A percentile compares a stretch with the other conserved stretches of the same genome.
Conservation (phyloP, 495 filamentous ascomycete species). For the Apodospora peruviana region DNA sequence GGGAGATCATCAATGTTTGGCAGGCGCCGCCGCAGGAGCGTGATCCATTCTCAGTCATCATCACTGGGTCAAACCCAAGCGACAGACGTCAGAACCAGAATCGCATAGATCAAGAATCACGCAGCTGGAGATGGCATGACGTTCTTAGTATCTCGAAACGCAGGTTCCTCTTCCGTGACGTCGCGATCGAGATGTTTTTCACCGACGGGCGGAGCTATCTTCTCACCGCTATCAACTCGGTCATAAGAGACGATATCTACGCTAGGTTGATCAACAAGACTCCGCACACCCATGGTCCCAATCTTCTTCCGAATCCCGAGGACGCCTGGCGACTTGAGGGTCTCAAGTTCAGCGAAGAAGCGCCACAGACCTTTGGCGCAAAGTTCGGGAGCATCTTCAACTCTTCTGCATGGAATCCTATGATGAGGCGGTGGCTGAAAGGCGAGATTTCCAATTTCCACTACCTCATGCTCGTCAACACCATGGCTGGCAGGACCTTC, state of each 20-base stretch:
- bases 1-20: slow-evolving; percentile 93
- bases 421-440: slow-evolving; percentile 84
- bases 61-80: slow-evolving; percentile 67
- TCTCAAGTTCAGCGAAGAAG: slow-evolving; percentile 74
- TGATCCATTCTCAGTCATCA: slow-evolving; percentile 91
- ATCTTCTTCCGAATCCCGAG: slow-evolving; percentile 48
- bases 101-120: slow-evolving; percentile 65
- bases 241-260: slow-evolving; percentile 72
- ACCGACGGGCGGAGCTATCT: slow-evolving; percentile 93
- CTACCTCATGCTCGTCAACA: slow-evolving; percentile 97
- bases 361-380: slow-evolving; percentile 75
- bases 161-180: slow-evolving; percentile 90
- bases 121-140: slow-evolving; percentile 91
- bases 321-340: slow-evolving; percentile 87
- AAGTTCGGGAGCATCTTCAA: slow-evolving; percentile 96
- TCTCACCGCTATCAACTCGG: slow-evolving; percentile 69
- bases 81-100: slow-evolving; percentile 48
- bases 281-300: slow-evolving; percentile 59
- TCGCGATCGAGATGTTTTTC: slow-evolving; percentile 93
- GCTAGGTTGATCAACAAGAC: slow-evolving; percentile 68
- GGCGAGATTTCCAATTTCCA: slow-evolving; percentile 98
- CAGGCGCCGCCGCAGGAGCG: slow-evolving; percentile 89
- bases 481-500: slow-evolving; percentile 93
- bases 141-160: slow-evolving; percentile 95
- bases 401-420: slow-evolving; percentile 64